Conservation (phyloP, 1,139 yeast species). For the Yarrowia galli region DNA sequence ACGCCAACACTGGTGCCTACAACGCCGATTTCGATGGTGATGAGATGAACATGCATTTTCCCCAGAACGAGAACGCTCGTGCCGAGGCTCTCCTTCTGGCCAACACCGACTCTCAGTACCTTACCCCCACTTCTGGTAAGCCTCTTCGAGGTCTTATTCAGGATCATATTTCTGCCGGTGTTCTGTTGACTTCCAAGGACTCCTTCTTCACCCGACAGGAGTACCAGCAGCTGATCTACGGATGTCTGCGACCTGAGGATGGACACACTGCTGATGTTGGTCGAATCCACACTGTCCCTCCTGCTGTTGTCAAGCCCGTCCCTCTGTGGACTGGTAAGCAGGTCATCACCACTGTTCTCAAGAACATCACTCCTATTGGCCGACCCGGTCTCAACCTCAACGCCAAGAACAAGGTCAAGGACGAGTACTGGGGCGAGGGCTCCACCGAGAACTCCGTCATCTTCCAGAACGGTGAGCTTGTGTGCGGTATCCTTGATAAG, state of each 20-base stretch:
- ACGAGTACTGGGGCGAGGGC: slow-evolving; percentile 90
- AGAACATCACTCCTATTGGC: slow-evolving; percentile 83
- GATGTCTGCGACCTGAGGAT: slow-evolving; percentile 96
- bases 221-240: slow-evolving; percentile 92
- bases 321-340: slow-evolving; percentile 99
- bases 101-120: slow-evolving; percentile 94
- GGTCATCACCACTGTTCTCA: slow-evolving; percentile 81
- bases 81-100: slow-evolving; percentile 96
- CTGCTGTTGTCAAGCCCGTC: slow-evolving; percentile 84
- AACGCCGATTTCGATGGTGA: slow-evolving; percentile 99
- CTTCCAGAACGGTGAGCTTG: slow-evolving; percentile 82
- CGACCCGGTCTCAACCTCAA: slow-evolving; percentile 89
- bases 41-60: slow-evolving; percentile 99
- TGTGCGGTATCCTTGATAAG: slow-evolving; percentile 94
- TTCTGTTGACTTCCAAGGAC: slow-evolving; percentile 95
- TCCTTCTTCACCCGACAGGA: slow-evolving; percentile 87
- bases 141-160: slow-evolving; percentile 99
- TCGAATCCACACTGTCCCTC: slow-evolving; percentile 82
- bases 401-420: slow-evolving; percentile 88
- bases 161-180: slow-evolving; percentile 99
- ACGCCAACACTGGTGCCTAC: slow-evolving; percentile 98
- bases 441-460: slow-evolving; percentile 87
- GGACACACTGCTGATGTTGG: slow-evolving; percentile 82
- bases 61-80: slow-evolving; percentile 96
- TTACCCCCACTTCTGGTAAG: slow-evolving; percentile 97